Conservation (phyloP, 2,329 filamentous ascomycete species). For the Purpureocillium takamizusanense region DNA sequence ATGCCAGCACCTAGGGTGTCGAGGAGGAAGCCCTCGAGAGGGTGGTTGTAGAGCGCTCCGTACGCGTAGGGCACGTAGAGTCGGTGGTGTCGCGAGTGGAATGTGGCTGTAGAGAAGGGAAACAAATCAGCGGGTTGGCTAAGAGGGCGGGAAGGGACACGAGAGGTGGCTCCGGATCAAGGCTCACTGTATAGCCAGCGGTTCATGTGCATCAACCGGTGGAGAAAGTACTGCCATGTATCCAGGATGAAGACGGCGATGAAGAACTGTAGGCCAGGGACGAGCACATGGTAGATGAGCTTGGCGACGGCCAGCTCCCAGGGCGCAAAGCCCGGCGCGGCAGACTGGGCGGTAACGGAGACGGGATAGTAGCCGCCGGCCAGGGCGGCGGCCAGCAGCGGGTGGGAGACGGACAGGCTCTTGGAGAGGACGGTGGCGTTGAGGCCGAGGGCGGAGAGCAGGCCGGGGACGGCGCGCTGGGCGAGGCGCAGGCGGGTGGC, state of each 20-base stretch:
- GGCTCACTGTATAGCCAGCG: slow-evolving; percentile 89
- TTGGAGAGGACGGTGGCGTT: slow-evolving; percentile 68
- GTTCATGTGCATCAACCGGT: slow-evolving; percentile 95
- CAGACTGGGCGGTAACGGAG: slow-evolving; percentile 47
- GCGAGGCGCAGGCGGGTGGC: slow-evolving; percentile 71
- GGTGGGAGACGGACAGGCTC: slow-evolving; percentile 62
- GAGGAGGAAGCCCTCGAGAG: slow-evolving; percentile 84
- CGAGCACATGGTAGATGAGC: slow-evolving; percentile 66
- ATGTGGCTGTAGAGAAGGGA: slow-evolving; percentile 52
- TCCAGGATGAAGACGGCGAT: slow-evolving; percentile 72
- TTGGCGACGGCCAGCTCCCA: slow-evolving; percentile 76
- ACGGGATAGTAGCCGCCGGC: slow-evolving; percentile 75
- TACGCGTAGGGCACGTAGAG: slow-evolving; percentile 97
- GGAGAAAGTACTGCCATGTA: slow-evolving; percentile 97
- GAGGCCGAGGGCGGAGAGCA: slow-evolving; percentile 65
- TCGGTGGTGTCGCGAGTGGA: slow-evolving; percentile 92
- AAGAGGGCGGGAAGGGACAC: not conserved
- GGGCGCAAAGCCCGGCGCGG: slow-evolving; percentile 64
- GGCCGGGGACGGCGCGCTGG: slow-evolving; percentile 65
- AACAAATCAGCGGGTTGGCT: slow-evolving; percentile 34
- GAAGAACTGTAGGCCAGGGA: slow-evolving; percentile 71
- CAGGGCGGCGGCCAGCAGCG: slow-evolving; percentile 65
- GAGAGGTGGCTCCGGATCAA: not conserved
- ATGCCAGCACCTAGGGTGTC: slow-evolving; percentile 84
- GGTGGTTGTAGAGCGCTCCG: slow-evolving; percentile 94